Evolutionary conservation across 495 filamentous ascomycete genomes (phyloP).

Genomic region (Penicillium robsamsonii): DNA sequence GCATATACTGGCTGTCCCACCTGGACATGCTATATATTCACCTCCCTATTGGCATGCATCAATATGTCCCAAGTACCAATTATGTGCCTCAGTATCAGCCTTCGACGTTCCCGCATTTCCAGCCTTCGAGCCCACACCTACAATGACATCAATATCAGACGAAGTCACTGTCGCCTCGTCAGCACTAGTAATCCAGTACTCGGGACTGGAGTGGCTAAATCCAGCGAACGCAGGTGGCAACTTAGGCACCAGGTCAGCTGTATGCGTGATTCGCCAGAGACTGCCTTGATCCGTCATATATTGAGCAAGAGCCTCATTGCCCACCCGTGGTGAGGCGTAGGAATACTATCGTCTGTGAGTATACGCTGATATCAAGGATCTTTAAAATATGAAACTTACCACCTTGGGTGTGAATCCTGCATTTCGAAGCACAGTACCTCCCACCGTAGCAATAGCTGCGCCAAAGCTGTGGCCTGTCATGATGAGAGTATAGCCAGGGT

Average conservation of each 20-base stretch:
- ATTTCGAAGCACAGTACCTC: slow-evolving; percentile 56
- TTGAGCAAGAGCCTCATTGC: slow-evolving; percentile 53
- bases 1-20: neutral
- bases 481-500: slow-evolving; percentile 54
- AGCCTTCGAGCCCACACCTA: slow-evolving; percentile 31
- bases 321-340: slow-evolving; percentile 67
- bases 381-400: slow-evolving; percentile 23
- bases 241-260: slow-evolving; percentile 63
- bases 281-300: slow-evolving; percentile 52
- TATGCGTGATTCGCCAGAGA: slow-evolving; percentile 65
- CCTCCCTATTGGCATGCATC: slow-evolving; percentile 18
- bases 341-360: slow-evolving; percentile 48
- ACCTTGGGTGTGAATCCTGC: slow-evolving; percentile 37
- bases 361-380: neutral
- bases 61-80: slow-evolving; percentile 27
- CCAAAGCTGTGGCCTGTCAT: slow-evolving; percentile 70
- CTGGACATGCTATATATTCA: neutral
- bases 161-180: slow-evolving; percentile 40
- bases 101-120: slow-evolving; percentile 39
- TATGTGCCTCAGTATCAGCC: slow-evolving; percentile 14
- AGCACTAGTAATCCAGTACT: slow-evolving; percentile 59
- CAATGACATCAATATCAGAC: slow-evolving; percentile 39
- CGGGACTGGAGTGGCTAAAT: slow-evolving; percentile 63
- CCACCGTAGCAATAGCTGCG: slow-evolving; percentile 61
- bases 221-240: slow-evolving; percentile 56